phyloP scores from a whole-genome alignment of 108 stramenopile genomes.

The Discostella stelligeroides region DNA sequence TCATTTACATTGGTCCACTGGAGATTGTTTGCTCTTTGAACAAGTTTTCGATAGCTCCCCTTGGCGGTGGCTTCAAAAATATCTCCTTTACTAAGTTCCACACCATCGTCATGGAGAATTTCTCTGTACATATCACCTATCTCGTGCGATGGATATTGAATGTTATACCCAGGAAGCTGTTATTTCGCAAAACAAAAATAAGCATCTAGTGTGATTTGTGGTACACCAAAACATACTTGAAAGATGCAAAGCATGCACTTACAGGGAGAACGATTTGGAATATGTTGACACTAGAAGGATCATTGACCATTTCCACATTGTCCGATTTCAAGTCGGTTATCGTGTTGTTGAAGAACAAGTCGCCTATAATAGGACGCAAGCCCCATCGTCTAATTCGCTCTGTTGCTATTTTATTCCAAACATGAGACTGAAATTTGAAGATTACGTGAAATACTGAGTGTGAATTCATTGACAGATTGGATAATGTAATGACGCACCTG shows the following conservation, averaged over 20 bases:
- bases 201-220: not conserved
- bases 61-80: constrained; percentile 68
- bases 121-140: constrained; percentile 61
- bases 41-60: constrained; percentile 74
- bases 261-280: constrained; percentile 72
- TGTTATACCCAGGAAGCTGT: constrained; percentile 65
- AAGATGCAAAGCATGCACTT: not conserved
- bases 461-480: not conserved
- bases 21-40: constrained; percentile 50
- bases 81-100: constrained; percentile 55
- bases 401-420: constrained; percentile 45
- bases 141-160: constrained; percentile 71
- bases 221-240: not conserved
- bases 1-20: constrained; percentile 28
- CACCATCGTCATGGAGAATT: constrained; percentile 55
- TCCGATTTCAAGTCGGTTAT: constrained; percentile 19
- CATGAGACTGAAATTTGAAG: constrained; percentile 19
- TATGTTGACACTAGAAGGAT: constrained; percentile 39
- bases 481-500: constrained; percentile 8
- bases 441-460: not conserved
- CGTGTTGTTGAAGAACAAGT: constrained; percentile 55
- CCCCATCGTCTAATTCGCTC: constrained; percentile 61
- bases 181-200: not conserved
- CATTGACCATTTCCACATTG: constrained; percentile 27
- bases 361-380: constrained; percentile 55